Conservation (phyloP, 768 basidiomycete genomes). For the Hericium erinaceus region DNA sequence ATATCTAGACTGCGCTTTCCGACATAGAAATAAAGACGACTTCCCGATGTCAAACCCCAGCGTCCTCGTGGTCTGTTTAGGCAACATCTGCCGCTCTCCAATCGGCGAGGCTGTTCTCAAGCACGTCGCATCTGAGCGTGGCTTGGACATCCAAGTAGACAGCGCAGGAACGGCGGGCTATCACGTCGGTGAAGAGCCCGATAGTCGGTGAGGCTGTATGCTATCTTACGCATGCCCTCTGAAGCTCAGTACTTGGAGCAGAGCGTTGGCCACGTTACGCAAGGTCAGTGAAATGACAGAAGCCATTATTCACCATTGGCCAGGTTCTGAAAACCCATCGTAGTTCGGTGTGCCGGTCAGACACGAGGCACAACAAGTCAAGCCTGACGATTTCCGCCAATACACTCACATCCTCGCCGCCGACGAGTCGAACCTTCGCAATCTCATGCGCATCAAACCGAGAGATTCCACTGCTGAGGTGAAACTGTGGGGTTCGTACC, state of each 20-base stretch:
- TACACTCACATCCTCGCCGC: constrained; percentile 86
- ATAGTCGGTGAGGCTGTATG: constrained; percentile 47
- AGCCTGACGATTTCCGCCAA: constrained; percentile 51
- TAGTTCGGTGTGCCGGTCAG: constrained; percentile 69
- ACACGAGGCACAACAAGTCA: constrained; percentile 58
- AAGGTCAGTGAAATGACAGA: constrained; percentile 35
- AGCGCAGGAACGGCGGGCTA: constrained; percentile 82
- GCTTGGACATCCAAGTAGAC: constrained; percentile 62
- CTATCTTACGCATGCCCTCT: not conserved
- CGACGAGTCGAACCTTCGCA: constrained; percentile 65
- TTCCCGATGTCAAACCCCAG: constrained; percentile 17
- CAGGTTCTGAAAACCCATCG: not conserved
- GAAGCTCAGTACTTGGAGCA: constrained; percentile 17
- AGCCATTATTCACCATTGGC: too few relatives aligned
- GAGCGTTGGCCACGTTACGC: constrained; percentile 61
- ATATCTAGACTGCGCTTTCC: too few relatives aligned
- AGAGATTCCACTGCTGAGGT: constrained; percentile 50
- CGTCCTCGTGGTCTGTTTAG: constrained; percentile 71
- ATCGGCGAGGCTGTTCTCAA: constrained; percentile 86
- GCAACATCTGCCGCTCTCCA: constrained; percentile 84
- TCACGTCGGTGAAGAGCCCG: constrained; percentile 78
- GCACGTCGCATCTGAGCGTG: constrained; percentile 57
- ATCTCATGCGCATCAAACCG: constrained; percentile 43
- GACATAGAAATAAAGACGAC: not conserved
- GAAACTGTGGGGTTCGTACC: constrained; percentile 73